Evolutionary conservation across 2,329 filamentous ascomycete genomes (phyloP).

Genomic region (Sporothrix curviconia): DNA sequence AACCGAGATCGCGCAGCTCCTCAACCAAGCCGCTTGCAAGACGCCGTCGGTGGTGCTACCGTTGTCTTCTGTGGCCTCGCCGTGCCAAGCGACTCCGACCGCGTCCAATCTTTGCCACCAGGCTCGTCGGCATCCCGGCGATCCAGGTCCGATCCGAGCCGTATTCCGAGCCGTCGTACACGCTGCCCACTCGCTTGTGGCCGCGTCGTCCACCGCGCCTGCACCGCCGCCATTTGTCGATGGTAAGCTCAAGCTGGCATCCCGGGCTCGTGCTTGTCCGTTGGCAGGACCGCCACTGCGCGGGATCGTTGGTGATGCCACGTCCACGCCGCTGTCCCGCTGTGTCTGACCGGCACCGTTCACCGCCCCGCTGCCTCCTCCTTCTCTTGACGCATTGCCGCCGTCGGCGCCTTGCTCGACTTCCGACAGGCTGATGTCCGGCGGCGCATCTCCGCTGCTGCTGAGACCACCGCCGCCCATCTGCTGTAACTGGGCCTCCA

Average conservation of each 20-base stretch:
- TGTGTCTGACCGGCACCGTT: slow-evolving; percentile 2
- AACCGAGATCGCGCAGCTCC: slow-evolving; percentile 63
- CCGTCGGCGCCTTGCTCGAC: slow-evolving; percentile 21
- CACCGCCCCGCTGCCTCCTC: slow-evolving; percentile 8
- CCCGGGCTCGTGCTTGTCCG: slow-evolving; percentile 21
- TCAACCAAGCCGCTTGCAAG: slow-evolving; percentile 62
- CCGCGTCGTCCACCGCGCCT: slow-evolving; percentile 17
- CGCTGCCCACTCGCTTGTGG: slow-evolving; percentile 48
- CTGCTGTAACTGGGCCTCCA: slow-evolving; percentile 26
- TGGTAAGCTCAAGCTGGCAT: slow-evolving; percentile 39
- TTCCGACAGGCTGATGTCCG: slow-evolving; percentile 32
- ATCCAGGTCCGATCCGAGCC: slow-evolving; percentile 65
- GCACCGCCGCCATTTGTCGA: slow-evolving; percentile 32
- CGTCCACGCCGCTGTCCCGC: slow-evolving; percentile 39
- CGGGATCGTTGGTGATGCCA: slow-evolving; percentile 19
- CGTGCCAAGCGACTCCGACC: slow-evolving; percentile 64
- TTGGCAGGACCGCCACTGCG: background rate
- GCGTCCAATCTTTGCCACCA: slow-evolving; percentile 66
- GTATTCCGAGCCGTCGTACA: slow-evolving; percentile 69
- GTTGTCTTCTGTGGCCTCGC: slow-evolving; percentile 58
- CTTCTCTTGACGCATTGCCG: slow-evolving; percentile 9
- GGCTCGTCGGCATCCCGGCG: slow-evolving; percentile 59
- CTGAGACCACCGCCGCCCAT: background rate
- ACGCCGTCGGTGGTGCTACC: slow-evolving; percentile 60
- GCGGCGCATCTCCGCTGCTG: slow-evolving; percentile 14